These are phyloP conservation scores for Neurospora sp. DNA, from an alignment of 495 filamentous ascomycete genomes.

Conservation along the genomic window DNA sequence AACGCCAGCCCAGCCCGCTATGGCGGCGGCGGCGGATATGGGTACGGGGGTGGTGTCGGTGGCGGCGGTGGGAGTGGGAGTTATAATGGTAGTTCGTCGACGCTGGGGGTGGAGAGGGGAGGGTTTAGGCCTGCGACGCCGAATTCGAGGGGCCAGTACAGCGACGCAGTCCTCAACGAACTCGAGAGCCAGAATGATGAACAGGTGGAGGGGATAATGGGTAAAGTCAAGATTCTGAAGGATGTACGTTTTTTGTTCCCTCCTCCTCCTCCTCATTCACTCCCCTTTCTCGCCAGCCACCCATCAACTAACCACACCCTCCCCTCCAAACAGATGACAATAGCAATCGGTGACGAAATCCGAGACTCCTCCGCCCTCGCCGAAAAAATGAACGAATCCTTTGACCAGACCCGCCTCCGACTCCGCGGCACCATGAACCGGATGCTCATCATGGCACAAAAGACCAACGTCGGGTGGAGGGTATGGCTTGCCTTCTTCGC, in stretches of 20 bases:
- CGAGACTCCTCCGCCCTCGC: slow-evolving; percentile 73
- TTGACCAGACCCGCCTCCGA: slow-evolving; percentile 71
- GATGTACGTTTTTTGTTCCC: slow-evolving; percentile 51
- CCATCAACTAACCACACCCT: not conserved
- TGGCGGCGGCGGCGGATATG: slow-evolving; percentile 48
- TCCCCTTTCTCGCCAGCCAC: not conserved
- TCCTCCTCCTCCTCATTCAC: not conserved
- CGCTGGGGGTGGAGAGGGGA: slow-evolving; percentile 23
- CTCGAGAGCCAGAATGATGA: slow-evolving; percentile 92
- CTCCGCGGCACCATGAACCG: slow-evolving; percentile 89
- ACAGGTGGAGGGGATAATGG: slow-evolving; percentile 79
- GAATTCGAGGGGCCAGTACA: slow-evolving; percentile 85
- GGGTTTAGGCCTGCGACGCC: slow-evolving; percentile 61
- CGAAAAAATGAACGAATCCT: slow-evolving; percentile 82
- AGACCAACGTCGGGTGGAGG: slow-evolving; percentile 87
- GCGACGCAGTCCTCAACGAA: slow-evolving; percentile 82
- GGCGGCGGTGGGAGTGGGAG: not conserved
- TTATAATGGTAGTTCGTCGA: slow-evolving; percentile 7
- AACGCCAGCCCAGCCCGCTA: slow-evolving; percentile 39
- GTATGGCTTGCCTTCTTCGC: slow-evolving; percentile 84
- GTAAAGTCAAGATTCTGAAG: slow-evolving; percentile 87
- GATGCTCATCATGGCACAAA: slow-evolving; percentile 92
- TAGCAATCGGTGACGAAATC: slow-evolving; percentile 92
- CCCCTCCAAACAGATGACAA: slow-evolving; percentile 54
- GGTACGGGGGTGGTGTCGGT: slow-evolving; percentile 42